Base-by-base conservation (phyloP, 768 basidiomycete genomes). In the Tulasnella sp. region DNA sequence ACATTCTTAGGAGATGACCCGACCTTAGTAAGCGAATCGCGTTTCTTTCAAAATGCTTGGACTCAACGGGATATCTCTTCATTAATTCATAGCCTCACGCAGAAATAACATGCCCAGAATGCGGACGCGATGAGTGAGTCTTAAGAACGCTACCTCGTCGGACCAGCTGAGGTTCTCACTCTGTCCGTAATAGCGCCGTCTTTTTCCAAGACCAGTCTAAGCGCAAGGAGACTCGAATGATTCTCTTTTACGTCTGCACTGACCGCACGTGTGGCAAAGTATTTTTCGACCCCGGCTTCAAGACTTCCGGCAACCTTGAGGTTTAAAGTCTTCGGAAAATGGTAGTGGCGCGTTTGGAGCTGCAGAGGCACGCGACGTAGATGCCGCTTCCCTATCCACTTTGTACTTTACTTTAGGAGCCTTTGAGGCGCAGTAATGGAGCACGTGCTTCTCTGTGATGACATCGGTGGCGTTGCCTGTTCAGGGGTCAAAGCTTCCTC, bases 201-300 rank as follows among this genome's bases (percentile, higher is more conserved):
- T 91, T 94, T 85, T 99, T 94, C 86, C 97, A 98, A 86, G 97
- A 98, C 86, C 97, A 99, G 85, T 98, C 96, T 24, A 97, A 97
- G 85, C 93, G 97, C 79, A 96, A 95, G 83, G 96, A 97, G 85
- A 98, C 97, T 1, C 90, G 94, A 2, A 97, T 97, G 96, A 94
- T 95, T 75, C 89, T 96, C 1, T 97, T 96, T 88, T 97, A 92
- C 84, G 95, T 96, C 72, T 97, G 95, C 85, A 90, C 91, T 31
- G 93, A 93, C 40, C 40, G 79, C 16, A 18, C 48, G 83, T 96
- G 94, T 85, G 92, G 93, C 82, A 88, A 93, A 82, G 91, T 88
- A 83, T 96, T 93, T 84, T 89, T 89, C 77, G 95, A 96, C 85
- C 92, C 94, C 31, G 89, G 88, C 34, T 83, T 94, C 64, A 87